Conservation (phyloP, 176 grass and related monocot genomes). For the Oryza rufipogon region DNA sequence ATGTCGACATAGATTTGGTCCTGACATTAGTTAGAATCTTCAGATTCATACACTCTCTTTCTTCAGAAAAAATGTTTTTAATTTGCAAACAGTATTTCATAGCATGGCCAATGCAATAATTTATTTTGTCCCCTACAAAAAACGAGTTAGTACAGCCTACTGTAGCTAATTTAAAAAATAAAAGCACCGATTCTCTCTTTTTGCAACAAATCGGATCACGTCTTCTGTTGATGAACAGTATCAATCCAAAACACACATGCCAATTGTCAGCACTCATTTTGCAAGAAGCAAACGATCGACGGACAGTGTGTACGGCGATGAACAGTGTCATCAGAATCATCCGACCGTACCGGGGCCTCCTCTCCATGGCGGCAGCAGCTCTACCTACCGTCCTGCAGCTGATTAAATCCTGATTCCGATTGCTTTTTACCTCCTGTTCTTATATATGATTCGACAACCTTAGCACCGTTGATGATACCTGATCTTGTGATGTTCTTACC, state of each 20-base stretch:
- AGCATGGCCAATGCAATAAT: neutral
- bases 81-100: neutral
- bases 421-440: neutral
- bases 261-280: neutral
- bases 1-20: too few relatives aligned
- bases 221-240: neutral
- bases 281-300: neutral
- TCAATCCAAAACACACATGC: neutral
- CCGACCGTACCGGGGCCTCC: neutral
- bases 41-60: neutral
- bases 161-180: neutral
- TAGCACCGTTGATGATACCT: too few relatives aligned
- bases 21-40: neutral
- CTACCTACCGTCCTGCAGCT: neutral
- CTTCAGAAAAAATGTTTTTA: neutral
- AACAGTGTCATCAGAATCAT: neutral
- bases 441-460: too few relatives aligned
- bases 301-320: neutral
- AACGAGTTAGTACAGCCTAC: neutral
- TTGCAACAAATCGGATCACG: neutral
- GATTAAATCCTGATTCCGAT: neutral
- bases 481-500: conserved; percentile 40
- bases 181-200: too few relatives aligned
- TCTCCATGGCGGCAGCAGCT: neutral
- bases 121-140: neutral